Evolutionary conservation across 192 early-diverging fungal species (phyloP), one percentile per base, ranked within the genome.

Genomic region (Entomortierella lignicola): DNA sequence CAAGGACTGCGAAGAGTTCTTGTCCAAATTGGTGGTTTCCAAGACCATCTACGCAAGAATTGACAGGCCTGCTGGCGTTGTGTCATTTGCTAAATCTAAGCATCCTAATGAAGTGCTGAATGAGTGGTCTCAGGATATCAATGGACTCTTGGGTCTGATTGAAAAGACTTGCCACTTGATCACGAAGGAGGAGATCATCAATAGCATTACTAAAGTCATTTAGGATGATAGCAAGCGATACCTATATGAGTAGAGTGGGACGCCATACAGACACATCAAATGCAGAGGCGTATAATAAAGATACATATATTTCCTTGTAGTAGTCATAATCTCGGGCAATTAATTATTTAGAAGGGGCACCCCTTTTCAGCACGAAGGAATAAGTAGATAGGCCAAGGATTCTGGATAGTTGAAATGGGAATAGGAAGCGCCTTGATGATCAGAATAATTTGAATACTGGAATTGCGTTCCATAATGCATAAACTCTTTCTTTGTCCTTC

Each of bases 21-120:
- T 99, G 62, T 96, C 98, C 18, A 94, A 95, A 66, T 86, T 98
- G 37, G 97, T 99, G 18, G 95, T 97, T 8, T 90, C 87, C 31
- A 97, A 97, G 83, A 98, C 97, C 6, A 95, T 99, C 66, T 95
- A 94, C 85, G 98, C 98, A 12, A 89, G 92, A 60, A 95, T 99
- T 82, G 96, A 99, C 80, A 86, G 98, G 26, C 94, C 96, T 5
- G 90, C 93, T 1, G 96, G 96, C 23, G 83, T 97, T 55, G 92
- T 98, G 21, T 90, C 87, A 63, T 99, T 99, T 87, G 89, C 90
- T 34, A 85, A 88, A 39, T 89, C 90, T 25, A 92, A 94, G 82
- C 92, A 94, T 58, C 90, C 94, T 52, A 97, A 98, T 77, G 89
- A 94, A 60, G 89, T 93, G 54, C 86, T 99, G 60, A 97, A 98